phyloP scores from a whole-genome alignment of 805 yeast species.

The Ogataea paradorogensis region DNA sequence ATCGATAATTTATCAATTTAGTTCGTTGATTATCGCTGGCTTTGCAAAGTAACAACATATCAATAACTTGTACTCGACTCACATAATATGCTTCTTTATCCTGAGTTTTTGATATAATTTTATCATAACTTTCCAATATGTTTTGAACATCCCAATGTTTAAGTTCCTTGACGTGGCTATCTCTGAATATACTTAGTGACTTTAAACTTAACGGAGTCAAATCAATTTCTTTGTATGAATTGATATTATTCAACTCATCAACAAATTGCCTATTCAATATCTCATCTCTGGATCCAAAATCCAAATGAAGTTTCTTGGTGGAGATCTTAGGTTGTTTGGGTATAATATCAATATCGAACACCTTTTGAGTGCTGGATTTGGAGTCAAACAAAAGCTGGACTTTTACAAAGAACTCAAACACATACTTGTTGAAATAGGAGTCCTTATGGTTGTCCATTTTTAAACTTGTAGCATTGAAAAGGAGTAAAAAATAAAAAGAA shows the following conservation, averaged over 20 bases:
- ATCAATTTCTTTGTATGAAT: slow-evolving; percentile 15
- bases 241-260: slow-evolving; percentile 15
- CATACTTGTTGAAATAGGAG: slow-evolving; percentile 19
- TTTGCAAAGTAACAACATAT: slow-evolving; percentile 18
- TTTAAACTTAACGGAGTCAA: slow-evolving; percentile 17
- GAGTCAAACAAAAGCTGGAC: slow-evolving; percentile 28
- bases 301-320: slow-evolving; percentile 20
- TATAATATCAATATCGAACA: slow-evolving; percentile 20
- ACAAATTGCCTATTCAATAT: slow-evolving; percentile 24
- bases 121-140: slow-evolving; percentile 14
- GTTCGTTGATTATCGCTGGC: slow-evolving; percentile 15
- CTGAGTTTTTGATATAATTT: neutral
- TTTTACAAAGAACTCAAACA: slow-evolving; percentile 25
- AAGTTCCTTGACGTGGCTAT: slow-evolving; percentile 15
- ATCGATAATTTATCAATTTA: slow-evolving; percentile 12
- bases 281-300: slow-evolving; percentile 24
- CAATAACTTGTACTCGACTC: slow-evolving; percentile 18
- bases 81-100: slow-evolving; percentile 12
- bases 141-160: slow-evolving; percentile 17
- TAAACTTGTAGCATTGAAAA: neutral
- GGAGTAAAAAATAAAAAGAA: slow-evolving; percentile 4
- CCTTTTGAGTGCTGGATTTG: slow-evolving; percentile 17
- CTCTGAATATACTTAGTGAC: slow-evolving; percentile 13
- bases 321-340: slow-evolving; percentile 20
- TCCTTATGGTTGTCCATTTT: slow-evolving; percentile 8